Evolutionary conservation across 2,329 filamentous ascomycete genomes (phyloP).

Genomic region (Colletotrichum sp.): DNA sequence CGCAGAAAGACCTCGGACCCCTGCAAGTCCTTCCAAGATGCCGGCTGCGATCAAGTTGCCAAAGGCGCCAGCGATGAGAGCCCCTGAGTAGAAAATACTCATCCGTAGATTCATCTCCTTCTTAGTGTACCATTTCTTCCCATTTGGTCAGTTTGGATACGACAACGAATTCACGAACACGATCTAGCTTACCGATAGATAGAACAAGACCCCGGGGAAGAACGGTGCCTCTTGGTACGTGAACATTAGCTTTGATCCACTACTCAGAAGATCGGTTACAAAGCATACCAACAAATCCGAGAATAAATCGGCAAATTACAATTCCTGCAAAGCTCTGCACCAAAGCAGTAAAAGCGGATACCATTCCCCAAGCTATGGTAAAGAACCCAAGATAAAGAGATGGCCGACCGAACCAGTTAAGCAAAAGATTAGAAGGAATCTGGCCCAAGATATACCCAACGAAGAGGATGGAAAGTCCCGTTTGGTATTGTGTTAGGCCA

Average conservation of each 20-base stretch:
- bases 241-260: neutral
- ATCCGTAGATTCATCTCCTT: slow-evolving; percentile 52
- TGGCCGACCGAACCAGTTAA: slow-evolving; percentile 33
- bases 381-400: slow-evolving; percentile 42
- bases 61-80: slow-evolving; percentile 35
- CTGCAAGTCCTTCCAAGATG: slow-evolving; percentile 46
- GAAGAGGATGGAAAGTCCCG: slow-evolving; percentile 25
- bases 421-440: slow-evolving; percentile 28
- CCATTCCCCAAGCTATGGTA: slow-evolving; percentile 23
- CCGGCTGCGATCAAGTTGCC: slow-evolving; percentile 34
- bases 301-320: slow-evolving; percentile 39
- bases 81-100: slow-evolving; percentile 34
- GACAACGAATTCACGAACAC: neutral
- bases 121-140: slow-evolving; percentile 38
- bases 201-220: slow-evolving; percentile 51
- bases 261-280: neutral
- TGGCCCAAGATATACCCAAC: slow-evolving; percentile 33
- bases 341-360: slow-evolving; percentile 31
- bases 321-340: slow-evolving; percentile 38
- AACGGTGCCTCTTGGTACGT: slow-evolving; percentile 45
- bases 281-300: slow-evolving; percentile 38
- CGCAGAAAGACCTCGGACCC: slow-evolving; percentile 45
- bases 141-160: neutral
- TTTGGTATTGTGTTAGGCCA: slow-evolving; percentile 28
- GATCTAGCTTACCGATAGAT: slow-evolving; percentile 36